These are phyloP conservation scores for Ogataea paradorogensis DNA, from an alignment of 805 yeast genomes.

Conservation along the genomic window DNA sequence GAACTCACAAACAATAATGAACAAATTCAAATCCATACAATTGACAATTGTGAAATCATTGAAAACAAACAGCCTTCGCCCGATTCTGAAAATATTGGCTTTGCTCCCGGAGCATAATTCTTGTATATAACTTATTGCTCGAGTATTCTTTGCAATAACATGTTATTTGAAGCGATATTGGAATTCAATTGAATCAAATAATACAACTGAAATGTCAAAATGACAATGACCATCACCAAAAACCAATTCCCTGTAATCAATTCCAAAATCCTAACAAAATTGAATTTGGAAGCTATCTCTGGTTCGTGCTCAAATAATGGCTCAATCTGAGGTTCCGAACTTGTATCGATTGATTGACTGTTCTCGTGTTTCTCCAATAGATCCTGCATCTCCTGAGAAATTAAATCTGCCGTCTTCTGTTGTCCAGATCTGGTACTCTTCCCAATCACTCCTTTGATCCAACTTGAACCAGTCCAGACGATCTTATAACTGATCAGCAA, in stretches of 20 bases:
- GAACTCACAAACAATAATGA: slow-evolving; percentile 59
- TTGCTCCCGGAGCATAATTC: slow-evolving; percentile 20
- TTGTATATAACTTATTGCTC: slow-evolving; percentile 3
- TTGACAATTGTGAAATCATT: slow-evolving; percentile 61
- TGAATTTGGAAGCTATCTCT: background rate
- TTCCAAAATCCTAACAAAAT: slow-evolving; percentile 3
- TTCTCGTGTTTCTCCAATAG: slow-evolving; percentile 17
- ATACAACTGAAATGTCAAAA: slow-evolving; percentile 10
- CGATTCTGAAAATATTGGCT: slow-evolving; percentile 15
- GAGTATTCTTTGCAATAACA: slow-evolving; percentile 1
- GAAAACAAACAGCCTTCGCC: slow-evolving; percentile 37
- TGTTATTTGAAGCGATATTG: slow-evolving; percentile 1
- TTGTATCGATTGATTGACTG: background rate
- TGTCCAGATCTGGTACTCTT: slow-evolving; percentile 83
- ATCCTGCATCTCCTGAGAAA: slow-evolving; percentile 30
- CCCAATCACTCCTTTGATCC: slow-evolving; percentile 90
- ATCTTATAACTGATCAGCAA: slow-evolving; percentile 68
- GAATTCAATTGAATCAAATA: slow-evolving; percentile 6
- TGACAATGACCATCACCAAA: slow-evolving; percentile 4
- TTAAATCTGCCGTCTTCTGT: slow-evolving; percentile 48
- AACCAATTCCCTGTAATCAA: slow-evolving; percentile 12
- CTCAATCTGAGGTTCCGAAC: background rate
- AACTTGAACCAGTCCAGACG: slow-evolving; percentile 87
- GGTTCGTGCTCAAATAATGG: background rate
- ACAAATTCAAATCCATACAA: slow-evolving; percentile 56